Base-by-base conservation (phyloP, 768 basidiomycete species). In the Boletales sp. region DNA sequence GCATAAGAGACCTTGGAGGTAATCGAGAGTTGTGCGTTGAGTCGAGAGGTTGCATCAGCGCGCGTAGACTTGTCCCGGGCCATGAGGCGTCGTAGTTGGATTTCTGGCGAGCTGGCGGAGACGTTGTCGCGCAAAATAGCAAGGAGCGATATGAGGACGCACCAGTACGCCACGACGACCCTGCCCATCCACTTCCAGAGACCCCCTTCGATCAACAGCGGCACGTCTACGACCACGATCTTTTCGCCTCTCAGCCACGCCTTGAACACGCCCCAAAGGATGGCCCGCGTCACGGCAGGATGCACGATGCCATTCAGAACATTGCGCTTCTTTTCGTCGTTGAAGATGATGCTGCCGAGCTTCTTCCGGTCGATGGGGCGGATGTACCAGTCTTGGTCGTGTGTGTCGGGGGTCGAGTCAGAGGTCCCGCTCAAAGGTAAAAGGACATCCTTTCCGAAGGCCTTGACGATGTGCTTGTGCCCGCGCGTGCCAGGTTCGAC, bases 111-210 rank as follows among this genome's bases (percentile, higher is more conserved):
- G 59, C 94, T 94, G 57, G 32, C 17, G 3, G 33, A 17, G 33
- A 12, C 6, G 34, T 13, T 5, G 13, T 15, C 13, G 7, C 34
- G 14, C 34, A 8, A 34, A 15, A 7, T 13, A 14, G 34, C 13
- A 7, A 34, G 5, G 1, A 42, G 17, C 19, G 17, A 70, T 8
- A 12, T 4, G 2, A 28, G 25, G 25, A 51, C 80, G 44, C 47
- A 96, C 95, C 94, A 96, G 63, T 92, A 94, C 6, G 96, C 94
- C 10, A 99, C 85, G 4, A 94, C 76, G 19, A 97, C 83, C 54
- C 79, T 77, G 4, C 85, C 93, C 40, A 94, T 87, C 77, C 81
- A 87, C 61, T 78, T 82, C 82, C 86, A 92, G 34, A 97, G 63
- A 2, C 86, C 86, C 1, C 88, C 84, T 65, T 99, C 96, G 49